Percentiles rank a stretch among this genome's conserved stretches.
These are phyloP conservation scores for Fusarium coicis DNA, from an alignment of 2,329 filamentous ascomycete genomes.

Conservation along the genomic window DNA sequence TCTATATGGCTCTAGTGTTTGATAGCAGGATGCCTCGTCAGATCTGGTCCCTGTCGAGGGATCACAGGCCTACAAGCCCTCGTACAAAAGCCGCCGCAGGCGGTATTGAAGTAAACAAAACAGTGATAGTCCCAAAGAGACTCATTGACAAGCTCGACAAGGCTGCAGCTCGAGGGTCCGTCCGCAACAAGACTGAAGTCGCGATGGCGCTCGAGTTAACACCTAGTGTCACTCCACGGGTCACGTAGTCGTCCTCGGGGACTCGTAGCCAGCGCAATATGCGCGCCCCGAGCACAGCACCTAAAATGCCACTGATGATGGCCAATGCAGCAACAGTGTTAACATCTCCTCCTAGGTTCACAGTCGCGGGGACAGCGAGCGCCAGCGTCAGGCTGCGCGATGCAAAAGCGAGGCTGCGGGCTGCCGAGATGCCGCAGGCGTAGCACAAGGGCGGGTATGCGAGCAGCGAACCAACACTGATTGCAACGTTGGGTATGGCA, in stretches of 20 bases:
- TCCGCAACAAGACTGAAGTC: conserved; percentile 65
- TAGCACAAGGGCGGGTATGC: conserved; percentile 66
- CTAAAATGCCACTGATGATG: conserved; percentile 69
- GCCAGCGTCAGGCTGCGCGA: conserved; percentile 68
- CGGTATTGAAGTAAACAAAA: conserved; percentile 68
- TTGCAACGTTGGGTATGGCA: conserved; percentile 61
- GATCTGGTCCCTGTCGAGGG: conserved; percentile 16
- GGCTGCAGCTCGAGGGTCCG: conserved; percentile 68
- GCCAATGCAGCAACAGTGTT: conserved; percentile 67
- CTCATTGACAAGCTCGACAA: conserved; percentile 70
- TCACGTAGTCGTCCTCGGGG: conserved; percentile 71
- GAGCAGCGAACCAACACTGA: conserved; percentile 65
- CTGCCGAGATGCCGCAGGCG: conserved; percentile 63
- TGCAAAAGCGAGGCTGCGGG: conserved; percentile 65
- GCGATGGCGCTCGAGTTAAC: conserved; percentile 70
- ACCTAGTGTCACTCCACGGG: conserved; percentile 69
- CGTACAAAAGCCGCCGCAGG: conserved; percentile 60
- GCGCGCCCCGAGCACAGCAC: conserved; percentile 63
- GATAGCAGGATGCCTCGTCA: background rate
- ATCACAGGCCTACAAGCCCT: conserved; percentile 57
- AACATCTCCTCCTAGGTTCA: conserved; percentile 66
- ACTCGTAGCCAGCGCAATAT: conserved; percentile 62
- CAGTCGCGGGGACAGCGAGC: conserved; percentile 66
- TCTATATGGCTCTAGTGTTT: background rate
- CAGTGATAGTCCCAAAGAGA: conserved; percentile 68